phyloP scores from a whole-genome alignment of 495 filamentous ascomycete species.

The Patellaria atrata region DNA sequence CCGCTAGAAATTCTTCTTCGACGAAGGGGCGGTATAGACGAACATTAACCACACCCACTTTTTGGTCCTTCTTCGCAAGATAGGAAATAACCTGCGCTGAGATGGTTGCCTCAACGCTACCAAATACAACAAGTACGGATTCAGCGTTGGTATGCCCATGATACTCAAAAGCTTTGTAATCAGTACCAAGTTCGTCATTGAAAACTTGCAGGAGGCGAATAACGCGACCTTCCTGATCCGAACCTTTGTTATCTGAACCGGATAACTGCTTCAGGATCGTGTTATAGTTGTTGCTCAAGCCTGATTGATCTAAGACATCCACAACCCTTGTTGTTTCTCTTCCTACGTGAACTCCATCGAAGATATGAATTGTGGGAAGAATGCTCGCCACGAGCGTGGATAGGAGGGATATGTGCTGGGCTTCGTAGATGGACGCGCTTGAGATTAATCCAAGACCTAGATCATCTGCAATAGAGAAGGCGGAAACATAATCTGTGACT shows the following conservation, averaged over 20 bases:
- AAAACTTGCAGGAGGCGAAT: conserved; percentile 61
- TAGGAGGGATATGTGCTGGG: conserved; percentile 90
- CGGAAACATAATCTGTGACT: conserved; percentile 74
- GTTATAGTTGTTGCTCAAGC: conserved; percentile 57
- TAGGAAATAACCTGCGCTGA: conserved; percentile 66
- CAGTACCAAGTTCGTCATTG: conserved; percentile 85
- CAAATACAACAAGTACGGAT: conserved; percentile 78
- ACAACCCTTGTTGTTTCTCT: conserved; percentile 76
- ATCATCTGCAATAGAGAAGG: conserved; percentile 75
- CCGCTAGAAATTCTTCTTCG: conserved; percentile 78
- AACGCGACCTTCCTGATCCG: conserved; percentile 59
- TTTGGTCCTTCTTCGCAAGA: conserved; percentile 53
- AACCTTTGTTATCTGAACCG: conserved; percentile 49
- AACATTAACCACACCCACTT: conserved; percentile 78
- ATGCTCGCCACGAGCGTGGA: conserved; percentile 68
- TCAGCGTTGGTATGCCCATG: conserved; percentile 66
- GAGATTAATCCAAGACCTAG: conserved; percentile 75
- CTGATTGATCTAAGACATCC: conserved; percentile 61
- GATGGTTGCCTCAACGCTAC: conserved; percentile 75
- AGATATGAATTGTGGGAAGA: conserved; percentile 77
- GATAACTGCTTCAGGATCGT: conserved; percentile 45
- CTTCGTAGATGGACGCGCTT: conserved; percentile 73
- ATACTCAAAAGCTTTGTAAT: conserved; percentile 89
- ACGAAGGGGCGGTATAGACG: conserved; percentile 89
- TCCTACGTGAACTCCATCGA: conserved; percentile 77